phyloP scores from a whole-genome alignment of 2,329 filamentous ascomycete species.

The Teratosphaeria epicoccoides region DNA sequence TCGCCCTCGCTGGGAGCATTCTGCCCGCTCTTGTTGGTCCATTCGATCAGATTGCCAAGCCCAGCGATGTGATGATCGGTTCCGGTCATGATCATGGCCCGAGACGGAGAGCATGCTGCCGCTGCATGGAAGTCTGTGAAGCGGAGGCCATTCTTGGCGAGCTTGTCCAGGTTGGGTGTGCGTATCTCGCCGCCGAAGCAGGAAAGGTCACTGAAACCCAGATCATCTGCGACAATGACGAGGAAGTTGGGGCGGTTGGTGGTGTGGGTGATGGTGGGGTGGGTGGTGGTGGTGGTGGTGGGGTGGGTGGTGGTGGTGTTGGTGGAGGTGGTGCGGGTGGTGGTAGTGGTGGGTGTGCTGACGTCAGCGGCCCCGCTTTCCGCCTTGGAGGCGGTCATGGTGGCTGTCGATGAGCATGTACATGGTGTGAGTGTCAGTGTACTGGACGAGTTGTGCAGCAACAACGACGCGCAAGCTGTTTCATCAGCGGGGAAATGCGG shows the following conservation, averaged over 20 bases:
- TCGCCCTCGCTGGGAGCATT: conserved; percentile 42
- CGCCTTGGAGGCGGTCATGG: conserved; percentile 22
- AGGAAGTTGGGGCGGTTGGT: conserved; percentile 49
- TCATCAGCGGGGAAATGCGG: neutral
- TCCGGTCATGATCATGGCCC: conserved; percentile 57
- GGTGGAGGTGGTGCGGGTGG: no score
- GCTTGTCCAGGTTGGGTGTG: conserved; percentile 48
- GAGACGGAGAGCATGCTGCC: conserved; percentile 53
- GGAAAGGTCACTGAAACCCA: conserved; percentile 43
- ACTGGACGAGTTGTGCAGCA: neutral
- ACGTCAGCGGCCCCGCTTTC: conserved; percentile 20
- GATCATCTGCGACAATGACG: conserved; percentile 33
- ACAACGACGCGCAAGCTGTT: neutral
- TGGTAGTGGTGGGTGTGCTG: no score
- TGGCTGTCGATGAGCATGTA: conserved; percentile 15
- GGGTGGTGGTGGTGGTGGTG: no score
- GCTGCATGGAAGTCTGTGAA: conserved; percentile 57
- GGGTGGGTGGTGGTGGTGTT: no score
- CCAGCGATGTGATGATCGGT: conserved; percentile 52
- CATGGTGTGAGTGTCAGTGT: neutral
- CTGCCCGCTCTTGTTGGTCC: conserved; percentile 44
- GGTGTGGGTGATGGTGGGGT: no score
- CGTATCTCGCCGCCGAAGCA: conserved; percentile 52
- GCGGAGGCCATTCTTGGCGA: conserved; percentile 39
- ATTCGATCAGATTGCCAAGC: conserved; percentile 49